These are phyloP conservation scores for Pouteria glomerata DNA, from an alignment of 148 eudicot species.

Conservation along the genomic window DNA sequence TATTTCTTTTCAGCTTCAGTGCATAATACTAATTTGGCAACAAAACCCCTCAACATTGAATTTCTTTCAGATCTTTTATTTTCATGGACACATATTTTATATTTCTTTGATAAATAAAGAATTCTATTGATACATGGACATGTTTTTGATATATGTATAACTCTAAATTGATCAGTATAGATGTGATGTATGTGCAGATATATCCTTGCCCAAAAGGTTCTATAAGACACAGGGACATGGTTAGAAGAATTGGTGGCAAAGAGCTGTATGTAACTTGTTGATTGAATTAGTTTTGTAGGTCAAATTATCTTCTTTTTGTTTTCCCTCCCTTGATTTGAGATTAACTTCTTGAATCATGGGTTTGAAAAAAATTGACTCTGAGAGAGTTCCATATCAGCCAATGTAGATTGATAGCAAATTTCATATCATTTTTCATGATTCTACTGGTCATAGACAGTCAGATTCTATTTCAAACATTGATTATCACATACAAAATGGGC, in stretches of 20 bases:
- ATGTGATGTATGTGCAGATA: conserved; percentile 27
- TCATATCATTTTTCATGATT: neutral
- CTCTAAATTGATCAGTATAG: neutral
- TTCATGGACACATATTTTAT: too few species aligned
- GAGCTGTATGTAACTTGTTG: conserved; percentile 38
- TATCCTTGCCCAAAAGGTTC: conserved; percentile 65
- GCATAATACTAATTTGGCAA: neutral
- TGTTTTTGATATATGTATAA: neutral
- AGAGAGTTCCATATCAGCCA: neutral
- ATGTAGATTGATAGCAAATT: neutral
- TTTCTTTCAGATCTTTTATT: too few species aligned
- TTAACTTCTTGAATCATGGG: neutral
- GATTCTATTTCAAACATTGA: too few species aligned
- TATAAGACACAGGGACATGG: conserved; percentile 45
- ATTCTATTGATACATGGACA: neutral
- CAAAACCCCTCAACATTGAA: too few species aligned
- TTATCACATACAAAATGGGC: neutral
- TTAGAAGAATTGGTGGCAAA: conserved; percentile 48
- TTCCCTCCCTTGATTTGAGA: neutral
- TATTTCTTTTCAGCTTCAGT: neutral
- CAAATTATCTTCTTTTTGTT: neutral
- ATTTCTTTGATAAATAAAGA: too few species aligned
- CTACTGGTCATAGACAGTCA: neutral
- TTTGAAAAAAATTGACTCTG: neutral
- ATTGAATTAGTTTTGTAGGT: neutral